Evolutionary conservation across 176 grass and related monocot genomes (phyloP).

Genomic region (Bromus sterilis): DNA sequence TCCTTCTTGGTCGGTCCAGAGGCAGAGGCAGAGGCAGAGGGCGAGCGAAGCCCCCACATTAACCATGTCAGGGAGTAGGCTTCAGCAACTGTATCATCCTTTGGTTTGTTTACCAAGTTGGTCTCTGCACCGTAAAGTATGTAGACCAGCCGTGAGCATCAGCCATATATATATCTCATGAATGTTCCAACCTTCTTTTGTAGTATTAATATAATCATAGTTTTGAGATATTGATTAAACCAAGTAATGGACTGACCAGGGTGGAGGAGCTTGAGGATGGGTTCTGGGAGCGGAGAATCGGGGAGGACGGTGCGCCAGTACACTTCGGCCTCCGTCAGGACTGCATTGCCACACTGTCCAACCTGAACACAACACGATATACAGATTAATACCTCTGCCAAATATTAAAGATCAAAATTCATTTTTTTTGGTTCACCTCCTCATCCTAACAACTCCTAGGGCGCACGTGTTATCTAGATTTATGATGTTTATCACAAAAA

Average conservation of each 20-base stretch:
- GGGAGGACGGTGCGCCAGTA: not conserved
- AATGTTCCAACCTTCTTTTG: no score
- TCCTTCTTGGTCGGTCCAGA: not conserved
- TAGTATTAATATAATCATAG: no score
- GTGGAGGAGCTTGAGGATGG: not conserved
- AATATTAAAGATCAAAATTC: no score
- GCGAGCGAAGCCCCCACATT: slow-evolving; percentile 11
- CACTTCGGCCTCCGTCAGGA: not conserved
- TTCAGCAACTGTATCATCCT: not conserved
- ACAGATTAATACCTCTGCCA: not conserved
- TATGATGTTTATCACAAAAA: no score
- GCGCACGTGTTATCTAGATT: no score
- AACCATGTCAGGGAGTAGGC: not conserved
- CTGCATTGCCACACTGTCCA: not conserved
- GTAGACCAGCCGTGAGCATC: no score
- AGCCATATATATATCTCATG: no score
- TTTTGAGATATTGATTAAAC: not conserved
- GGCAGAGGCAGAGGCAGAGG: no score
- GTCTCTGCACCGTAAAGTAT: not conserved
- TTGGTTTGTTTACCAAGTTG: not conserved
- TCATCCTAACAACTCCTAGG: no score
- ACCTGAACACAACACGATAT: not conserved
- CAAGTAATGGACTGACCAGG: not conserved
- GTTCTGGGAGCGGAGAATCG: not conserved
- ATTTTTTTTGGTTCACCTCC: no score